These are phyloP conservation scores for Corymbia citriodora DNA, from an alignment of 441 rosid genomes.

Conservation along the genomic window DNA sequence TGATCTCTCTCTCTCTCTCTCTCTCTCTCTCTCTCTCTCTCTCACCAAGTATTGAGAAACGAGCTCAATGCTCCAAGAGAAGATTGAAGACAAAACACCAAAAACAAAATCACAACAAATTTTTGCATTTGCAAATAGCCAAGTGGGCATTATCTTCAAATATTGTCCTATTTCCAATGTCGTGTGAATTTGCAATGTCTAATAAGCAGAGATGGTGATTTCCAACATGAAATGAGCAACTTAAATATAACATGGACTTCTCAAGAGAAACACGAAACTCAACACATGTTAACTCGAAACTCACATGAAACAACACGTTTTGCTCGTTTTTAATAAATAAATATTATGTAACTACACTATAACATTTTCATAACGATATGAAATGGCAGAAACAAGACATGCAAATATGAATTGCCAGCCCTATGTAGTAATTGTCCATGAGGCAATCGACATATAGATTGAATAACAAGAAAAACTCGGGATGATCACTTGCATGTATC, in stretches of 20 bases:
- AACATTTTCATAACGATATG: background rate
- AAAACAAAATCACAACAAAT: background rate
- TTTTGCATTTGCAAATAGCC: background rate
- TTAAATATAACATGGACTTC: background rate
- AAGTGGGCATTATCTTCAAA: background rate
- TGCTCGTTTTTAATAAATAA: background rate
- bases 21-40: background rate
- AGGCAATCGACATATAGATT: background rate
- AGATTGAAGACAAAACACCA: conserved; percentile 15
- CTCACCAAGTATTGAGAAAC: conserved; percentile 12
- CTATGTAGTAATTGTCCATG: background rate
- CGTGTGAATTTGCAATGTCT: background rate
- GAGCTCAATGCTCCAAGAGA: conserved; percentile 11
- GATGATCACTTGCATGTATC: background rate
- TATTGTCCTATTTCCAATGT: background rate
- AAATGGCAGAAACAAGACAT: background rate
- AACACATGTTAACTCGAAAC: background rate
- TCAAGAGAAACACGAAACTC: background rate
- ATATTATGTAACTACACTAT: background rate
- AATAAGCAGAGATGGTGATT: background rate
- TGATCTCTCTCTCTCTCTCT: background rate
- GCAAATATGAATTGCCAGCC: background rate
- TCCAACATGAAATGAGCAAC: background rate
- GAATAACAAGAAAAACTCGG: background rate
- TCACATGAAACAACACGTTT: background rate